phyloP scores from a whole-genome alignment of 225 moss, liverwort and hornwort genomes.

The Ulota crispa region DNA sequence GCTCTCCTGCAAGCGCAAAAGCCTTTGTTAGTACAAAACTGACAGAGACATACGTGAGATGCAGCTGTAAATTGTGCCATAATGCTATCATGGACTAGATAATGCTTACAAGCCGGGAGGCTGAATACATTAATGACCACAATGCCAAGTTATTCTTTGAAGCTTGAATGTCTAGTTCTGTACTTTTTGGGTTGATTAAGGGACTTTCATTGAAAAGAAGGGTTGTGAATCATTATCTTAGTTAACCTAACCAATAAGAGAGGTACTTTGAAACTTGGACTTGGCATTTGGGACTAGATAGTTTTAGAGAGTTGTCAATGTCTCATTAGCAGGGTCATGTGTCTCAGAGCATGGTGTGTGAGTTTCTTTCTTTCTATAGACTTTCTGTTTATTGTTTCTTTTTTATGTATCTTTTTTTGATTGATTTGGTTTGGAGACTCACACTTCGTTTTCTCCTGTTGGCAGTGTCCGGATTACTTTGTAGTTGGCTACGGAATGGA shows the following conservation, averaged over 20 bases:
- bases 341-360: too few relatives aligned
- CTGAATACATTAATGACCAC: neutral
- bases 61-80: neutral
- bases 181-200: neutral
- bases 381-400: neutral
- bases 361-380: neutral
- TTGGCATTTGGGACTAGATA: neutral
- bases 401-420: neutral
- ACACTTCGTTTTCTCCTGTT: neutral
- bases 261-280: neutral
- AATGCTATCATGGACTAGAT: neutral
- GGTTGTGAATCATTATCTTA: neutral
- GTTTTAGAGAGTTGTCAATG: too few relatives aligned
- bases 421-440: neutral
- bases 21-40: neutral
- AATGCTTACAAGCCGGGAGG: neutral
- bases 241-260: neutral
- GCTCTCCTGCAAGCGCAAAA: neutral
- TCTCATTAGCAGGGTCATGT: too few relatives aligned
- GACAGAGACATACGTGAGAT: neutral
- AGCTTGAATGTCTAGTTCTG: neutral
- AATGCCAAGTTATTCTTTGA: neutral
- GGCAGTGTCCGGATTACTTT: slow-evolving; percentile 41
- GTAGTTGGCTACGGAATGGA: slow-evolving; percentile 57
- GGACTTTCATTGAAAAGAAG: neutral